Base-by-base conservation (phyloP, 1,139 yeast species). In the Kurtzmaniella quercitrusa region DNA sequence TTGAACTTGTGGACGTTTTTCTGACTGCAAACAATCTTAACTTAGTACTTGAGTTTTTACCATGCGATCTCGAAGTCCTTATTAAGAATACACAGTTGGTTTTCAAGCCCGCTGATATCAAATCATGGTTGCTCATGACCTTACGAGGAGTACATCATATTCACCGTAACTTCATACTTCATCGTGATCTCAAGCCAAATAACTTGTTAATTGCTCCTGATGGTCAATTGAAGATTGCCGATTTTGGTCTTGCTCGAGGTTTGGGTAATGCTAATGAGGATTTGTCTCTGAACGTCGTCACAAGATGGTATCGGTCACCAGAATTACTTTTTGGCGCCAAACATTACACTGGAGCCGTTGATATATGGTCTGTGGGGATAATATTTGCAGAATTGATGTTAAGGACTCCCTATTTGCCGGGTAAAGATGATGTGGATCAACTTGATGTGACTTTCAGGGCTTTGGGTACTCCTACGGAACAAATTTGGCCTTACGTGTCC, bases 221-320 rank as follows among this genome's bases (percentile, higher is more conserved):
- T 46, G 98, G 98, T 0, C 82, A 85, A 51, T 68, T 93, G 50
- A 93, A 93, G 61, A 77, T 93, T 49, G 98, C 98, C 5, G 98
- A 93, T 87, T 93, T 93, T 69, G 98, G 98, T 53, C 73, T 93
- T 42, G 98, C 98, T 0, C 66, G 98, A 45, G 78, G 91, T 1
- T 67, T 88, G 48, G 93, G 94, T 2, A 77, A 82, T 34, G 84
- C 89, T 2, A 84, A 85, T 43, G 93, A 87, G 51, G 85, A 80
- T 46, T 68, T 93, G 59, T 87, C 98, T 0, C 86, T 95, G 1
- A 91, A 91, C 50, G 98, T 93, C 8, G 99, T 93, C 2, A 93
- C 99, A 2, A 69, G 98, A 47, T 93, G 98, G 98, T 93, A 93
- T 63, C 69, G 98, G 43, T 95, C 98, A 0, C 98, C 98, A 0